These are phyloP conservation scores for Mrakia gelida DNA, from an alignment of 768 basidiomycete species.

Conservation along the genomic window DNA sequence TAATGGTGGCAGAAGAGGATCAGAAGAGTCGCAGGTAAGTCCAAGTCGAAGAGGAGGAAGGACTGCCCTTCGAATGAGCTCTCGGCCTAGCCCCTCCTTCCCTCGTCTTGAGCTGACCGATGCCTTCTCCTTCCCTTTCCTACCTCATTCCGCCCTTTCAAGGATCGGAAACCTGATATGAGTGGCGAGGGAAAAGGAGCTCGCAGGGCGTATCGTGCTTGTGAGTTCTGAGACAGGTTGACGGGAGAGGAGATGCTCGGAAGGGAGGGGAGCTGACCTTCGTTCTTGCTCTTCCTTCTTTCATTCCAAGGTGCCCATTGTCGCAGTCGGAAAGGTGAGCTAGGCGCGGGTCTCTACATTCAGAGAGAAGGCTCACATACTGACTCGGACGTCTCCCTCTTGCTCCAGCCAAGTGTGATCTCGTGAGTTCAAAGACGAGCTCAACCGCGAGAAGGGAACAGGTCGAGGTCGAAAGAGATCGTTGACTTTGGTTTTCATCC, in stretches of 20 bases:
- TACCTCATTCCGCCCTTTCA: background rate
- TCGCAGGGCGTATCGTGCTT: background rate
- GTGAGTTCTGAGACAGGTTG: background rate
- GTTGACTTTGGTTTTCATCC: background rate
- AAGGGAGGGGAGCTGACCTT: background rate
- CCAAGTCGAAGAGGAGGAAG: background rate
- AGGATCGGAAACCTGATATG: slow-evolving; percentile 4
- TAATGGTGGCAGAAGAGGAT: background rate
- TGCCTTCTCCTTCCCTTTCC: background rate
- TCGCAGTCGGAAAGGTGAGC: background rate
- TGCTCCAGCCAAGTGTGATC: background rate
- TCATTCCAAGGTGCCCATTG: background rate
- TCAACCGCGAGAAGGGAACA: too few species aligned
- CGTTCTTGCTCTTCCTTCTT: background rate
- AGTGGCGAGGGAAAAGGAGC: background rate
- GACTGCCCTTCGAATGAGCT: background rate
- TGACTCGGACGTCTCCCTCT: background rate
- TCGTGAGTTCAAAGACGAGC: background rate
- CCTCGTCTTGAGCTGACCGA: background rate
- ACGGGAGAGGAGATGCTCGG: background rate
- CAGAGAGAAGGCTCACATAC: background rate
- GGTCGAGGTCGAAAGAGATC: too few species aligned
- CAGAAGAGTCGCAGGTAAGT: background rate
- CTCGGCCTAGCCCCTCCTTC: background rate
- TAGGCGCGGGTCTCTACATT: background rate